Evolutionary conservation across 768 basidiomycete genomes (phyloP).

Genomic region (Naganishia friedmannii): DNA sequence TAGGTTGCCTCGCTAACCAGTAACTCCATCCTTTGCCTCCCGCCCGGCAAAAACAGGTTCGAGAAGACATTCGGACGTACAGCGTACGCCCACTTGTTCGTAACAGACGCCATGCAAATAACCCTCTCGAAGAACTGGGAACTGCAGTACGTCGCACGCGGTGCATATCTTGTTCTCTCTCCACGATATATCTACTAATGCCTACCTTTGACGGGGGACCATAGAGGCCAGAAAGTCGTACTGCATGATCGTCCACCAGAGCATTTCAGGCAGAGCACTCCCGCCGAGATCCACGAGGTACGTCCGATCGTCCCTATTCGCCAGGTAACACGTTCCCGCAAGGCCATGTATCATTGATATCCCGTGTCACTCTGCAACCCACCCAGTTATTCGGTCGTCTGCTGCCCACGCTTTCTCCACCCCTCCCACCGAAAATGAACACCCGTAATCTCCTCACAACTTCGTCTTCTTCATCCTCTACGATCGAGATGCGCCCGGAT

Average conservation of each 20-base stretch:
- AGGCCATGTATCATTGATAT: not conserved
- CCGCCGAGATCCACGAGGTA: slow-evolving; percentile 75
- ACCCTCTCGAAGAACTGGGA: slow-evolving; percentile 69
- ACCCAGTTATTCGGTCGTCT: slow-evolving; percentile 52
- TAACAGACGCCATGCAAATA: slow-evolving; percentile 81
- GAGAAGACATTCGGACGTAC: slow-evolving; percentile 73
- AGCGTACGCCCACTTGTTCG: slow-evolving; percentile 89
- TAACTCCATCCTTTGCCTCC: too few species aligned
- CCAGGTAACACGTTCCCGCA: not conserved
- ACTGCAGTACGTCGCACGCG: slow-evolving; percentile 61
- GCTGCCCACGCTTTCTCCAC: slow-evolving; percentile 58
- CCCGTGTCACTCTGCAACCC: too few species aligned
- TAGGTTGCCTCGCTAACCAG: not conserved
- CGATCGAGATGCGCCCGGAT: slow-evolving; percentile 57
- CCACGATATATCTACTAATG: not conserved
- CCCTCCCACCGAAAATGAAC: slow-evolving; percentile 61
- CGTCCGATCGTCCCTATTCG: slow-evolving; percentile 31
- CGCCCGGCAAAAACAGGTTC: slow-evolving; percentile 75
- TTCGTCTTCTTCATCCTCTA: slow-evolving; percentile 19
- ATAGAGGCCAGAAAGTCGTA: slow-evolving; percentile 73
- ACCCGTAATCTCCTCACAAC: slow-evolving; percentile 49
- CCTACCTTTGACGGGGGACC: not conserved
- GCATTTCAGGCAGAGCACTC: slow-evolving; percentile 70
- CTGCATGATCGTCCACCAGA: slow-evolving; percentile 86
- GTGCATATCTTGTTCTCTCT: slow-evolving; percentile 11